Percentiles rank a stretch among this genome's conserved stretches.
These are phyloP conservation scores for Adansonia grandidieri DNA, from an alignment of 441 rosid species.

Conservation along the genomic window DNA sequence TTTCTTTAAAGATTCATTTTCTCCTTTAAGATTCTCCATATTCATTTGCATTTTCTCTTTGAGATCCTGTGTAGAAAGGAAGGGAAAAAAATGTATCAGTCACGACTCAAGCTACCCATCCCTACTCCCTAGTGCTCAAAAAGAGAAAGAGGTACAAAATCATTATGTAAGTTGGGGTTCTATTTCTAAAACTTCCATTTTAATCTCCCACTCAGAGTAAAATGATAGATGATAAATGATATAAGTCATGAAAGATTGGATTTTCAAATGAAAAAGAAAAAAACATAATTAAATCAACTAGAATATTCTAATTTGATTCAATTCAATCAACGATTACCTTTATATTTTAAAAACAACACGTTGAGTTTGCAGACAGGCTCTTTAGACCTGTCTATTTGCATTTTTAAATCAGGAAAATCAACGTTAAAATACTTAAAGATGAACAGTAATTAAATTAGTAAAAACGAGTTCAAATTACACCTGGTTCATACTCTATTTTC, in stretches of 20 bases:
- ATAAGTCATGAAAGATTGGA: constrained; percentile 4
- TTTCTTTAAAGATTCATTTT: constrained; percentile 13
- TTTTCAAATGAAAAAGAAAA: neutral
- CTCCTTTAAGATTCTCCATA: neutral
- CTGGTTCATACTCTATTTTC: neutral
- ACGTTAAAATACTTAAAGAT: neutral
- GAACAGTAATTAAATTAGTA: neutral
- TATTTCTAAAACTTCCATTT: neutral
- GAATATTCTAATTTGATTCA: neutral
- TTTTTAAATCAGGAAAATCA: neutral
- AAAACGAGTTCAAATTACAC: neutral
- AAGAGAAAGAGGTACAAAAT: neutral
- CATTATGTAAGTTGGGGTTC: neutral
- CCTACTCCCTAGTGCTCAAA: neutral
- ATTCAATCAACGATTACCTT: neutral
- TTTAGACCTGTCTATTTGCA: neutral
- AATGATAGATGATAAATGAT: neutral
- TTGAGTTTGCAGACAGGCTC: neutral
- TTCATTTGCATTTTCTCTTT: neutral
- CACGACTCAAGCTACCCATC: neutral
- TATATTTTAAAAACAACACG: neutral
- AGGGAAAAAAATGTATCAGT: neutral
- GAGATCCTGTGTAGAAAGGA: neutral
- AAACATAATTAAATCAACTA: neutral
- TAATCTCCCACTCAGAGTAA: neutral